Base-by-base conservation (phyloP, 306 rosid species). In the Ormosia semicastrata region DNA sequence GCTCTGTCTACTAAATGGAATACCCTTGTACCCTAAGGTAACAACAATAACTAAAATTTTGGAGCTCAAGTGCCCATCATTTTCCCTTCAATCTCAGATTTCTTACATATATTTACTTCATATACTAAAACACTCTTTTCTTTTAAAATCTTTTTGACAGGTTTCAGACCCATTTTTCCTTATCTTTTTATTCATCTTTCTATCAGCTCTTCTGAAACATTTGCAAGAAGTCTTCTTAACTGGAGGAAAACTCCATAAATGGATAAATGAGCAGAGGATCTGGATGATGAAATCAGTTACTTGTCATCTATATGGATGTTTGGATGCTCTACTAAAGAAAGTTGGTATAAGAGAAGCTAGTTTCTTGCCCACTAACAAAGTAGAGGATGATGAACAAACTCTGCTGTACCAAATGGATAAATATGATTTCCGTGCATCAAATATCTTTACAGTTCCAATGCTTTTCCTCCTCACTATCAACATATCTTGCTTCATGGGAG, bases 211-310 rank as follows among this genome's bases (percentile, higher is more conserved):
- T 5, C 60, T 62, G 0, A 85, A 85, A 32, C 88, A 87, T 71
- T 80, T 86, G 36, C 68, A 53, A 3, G 94, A 93, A 80, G 89
- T 91, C 50, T 39, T 87, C 56, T 13, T 56, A 68, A 85, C 91
- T 0, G 90, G 93, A 39, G 87, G 86, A 39, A 74, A 97, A 44
- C 40, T 88, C 5, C 79, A 24, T 0, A 68, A 84, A 32, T 87
- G 90, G 90, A 65, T 88, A 54, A 89, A 89, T 36, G 98, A 91
- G 73, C 94, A 87, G 7, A 79, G 94, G 52, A 76, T 89, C 7
- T 93, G 97, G 98, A 90, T 93, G 97, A 86, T 93, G 13, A 91
- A 70, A 71, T 81, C 91, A 34, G 57, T 80, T 11, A 89, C 92
- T n/a, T 73, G 86, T 18, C 50, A 85, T 41, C 76, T 85, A 6